Base-by-base conservation (phyloP, 2,329 filamentous ascomycete species). In the Xylaria sp. region DNA sequence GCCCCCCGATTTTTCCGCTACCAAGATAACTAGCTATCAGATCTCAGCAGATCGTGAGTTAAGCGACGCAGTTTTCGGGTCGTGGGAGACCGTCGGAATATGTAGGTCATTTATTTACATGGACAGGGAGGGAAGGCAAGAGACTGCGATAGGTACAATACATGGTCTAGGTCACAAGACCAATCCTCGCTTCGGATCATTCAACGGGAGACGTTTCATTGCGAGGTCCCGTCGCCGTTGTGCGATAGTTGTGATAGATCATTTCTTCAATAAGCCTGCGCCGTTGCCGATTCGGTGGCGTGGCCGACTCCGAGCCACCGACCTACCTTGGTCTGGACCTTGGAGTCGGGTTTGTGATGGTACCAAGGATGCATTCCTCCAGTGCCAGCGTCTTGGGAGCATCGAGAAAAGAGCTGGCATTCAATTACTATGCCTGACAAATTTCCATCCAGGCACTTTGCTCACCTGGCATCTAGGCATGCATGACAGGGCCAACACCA, bases 221-320 rank as follows among this genome's bases (percentile, higher is more conserved):
- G 59, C 32, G 24, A 59, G 17, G 56, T 48, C 4, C 42, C 42
- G 42, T 8, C 60, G 39, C 53, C 51, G 61, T 53, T 9, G 67
- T 65, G 64, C 59, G 65, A 63, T 61, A 36, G n/a, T n/a, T n/a
- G n/a, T 65, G 67, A 71, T 62, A 59, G 56, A 57, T 63, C 69
- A 67, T 39, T 39, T 61, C 47, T 42, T 39, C 57, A 47, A 42
- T 24, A 9, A 21, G 32, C 9, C 53, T 56, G 32, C 9, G 32
- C 45, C 48, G 59, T 50, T 61, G 67, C 48, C 55, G 17, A 57
- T 36, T 48, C 53, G 30, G 48, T 48, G 32, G 56, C 48, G 48
- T 64, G 30, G 34, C 45, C 9, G 60, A 36, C 32, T 50, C 56
- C 48, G 30, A 65, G 34, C 51, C 32, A 5, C 17, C n/a, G 39